phyloP scores from a whole-genome alignment of 1,284 basidiomycete genomes.

The Rhodotorula sp. region DNA sequence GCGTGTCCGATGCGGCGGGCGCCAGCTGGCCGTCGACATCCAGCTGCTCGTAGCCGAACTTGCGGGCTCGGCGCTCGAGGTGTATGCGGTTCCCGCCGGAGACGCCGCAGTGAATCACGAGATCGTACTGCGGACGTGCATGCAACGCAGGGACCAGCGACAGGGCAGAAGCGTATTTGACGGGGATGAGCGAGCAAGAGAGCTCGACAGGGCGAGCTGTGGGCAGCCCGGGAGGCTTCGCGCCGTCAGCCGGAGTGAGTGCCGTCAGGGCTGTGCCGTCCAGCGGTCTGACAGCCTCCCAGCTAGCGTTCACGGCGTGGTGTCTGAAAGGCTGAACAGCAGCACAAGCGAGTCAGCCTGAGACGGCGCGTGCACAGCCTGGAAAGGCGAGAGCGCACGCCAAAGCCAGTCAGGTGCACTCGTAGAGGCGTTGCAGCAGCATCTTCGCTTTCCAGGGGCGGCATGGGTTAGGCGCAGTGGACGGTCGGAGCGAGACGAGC shows the following conservation, averaged over 20 bases:
- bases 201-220: conserved; percentile 11
- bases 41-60: conserved; percentile 17
- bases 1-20: background rate
- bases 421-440: background rate
- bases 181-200: conserved; percentile 18
- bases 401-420: conserved; percentile 32
- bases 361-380: too few relatives aligned
- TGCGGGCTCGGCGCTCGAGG: conserved; percentile 25
- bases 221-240: background rate
- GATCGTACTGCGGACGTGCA: background rate
- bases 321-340: too few relatives aligned
- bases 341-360: too few relatives aligned
- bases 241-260: background rate
- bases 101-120: conserved; percentile 34
- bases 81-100: conserved; percentile 10
- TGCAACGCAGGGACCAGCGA: conserved; percentile 6
- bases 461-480: background rate
- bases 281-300: too few relatives aligned
- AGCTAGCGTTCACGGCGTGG: too few relatives aligned
- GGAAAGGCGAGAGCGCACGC: conserved; percentile 8
- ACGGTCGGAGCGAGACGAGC: background rate
- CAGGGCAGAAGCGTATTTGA: conserved; percentile 11
- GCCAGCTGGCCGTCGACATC: conserved; percentile 17
- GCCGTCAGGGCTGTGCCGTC: background rate
- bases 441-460: background rate